Evolutionary conservation across 331 rosid genomes (phyloP).

Genomic region (Cucumis variabilis): DNA sequence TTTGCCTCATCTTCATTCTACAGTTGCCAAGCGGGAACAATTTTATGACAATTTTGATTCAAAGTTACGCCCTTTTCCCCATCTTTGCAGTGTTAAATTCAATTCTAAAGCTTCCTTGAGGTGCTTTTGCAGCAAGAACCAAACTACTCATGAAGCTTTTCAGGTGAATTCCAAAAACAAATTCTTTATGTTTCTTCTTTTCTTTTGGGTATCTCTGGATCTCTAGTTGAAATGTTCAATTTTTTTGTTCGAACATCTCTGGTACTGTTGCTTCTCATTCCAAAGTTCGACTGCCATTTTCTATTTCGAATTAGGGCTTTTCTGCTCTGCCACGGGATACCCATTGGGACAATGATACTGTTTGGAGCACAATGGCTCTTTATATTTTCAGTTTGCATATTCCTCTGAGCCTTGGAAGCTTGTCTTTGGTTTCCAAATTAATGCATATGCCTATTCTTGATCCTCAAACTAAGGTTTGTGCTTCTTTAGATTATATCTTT

Average conservation of each 20-base stretch:
- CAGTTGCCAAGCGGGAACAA: neutral
- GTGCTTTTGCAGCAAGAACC: slow-evolving; percentile 49
- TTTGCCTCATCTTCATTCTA: slow-evolving; percentile 30
- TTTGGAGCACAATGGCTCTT: slow-evolving; percentile 73
- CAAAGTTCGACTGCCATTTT: neutral
- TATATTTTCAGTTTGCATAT: slow-evolving; percentile 77
- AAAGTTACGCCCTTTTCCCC: slow-evolving; percentile 19
- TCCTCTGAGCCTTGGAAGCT: slow-evolving; percentile 87
- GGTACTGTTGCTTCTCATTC: neutral
- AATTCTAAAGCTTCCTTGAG: slow-evolving; percentile 37
- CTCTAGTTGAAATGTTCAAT: neutral
- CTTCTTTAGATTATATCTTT: neutral
- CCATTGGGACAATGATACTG: slow-evolving; percentile 64
- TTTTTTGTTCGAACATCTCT: neutral
- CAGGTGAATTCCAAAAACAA: slow-evolving; percentile 37
- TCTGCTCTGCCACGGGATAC: slow-evolving; percentile 54
- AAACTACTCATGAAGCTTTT: slow-evolving; percentile 43
- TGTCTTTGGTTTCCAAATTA: slow-evolving; percentile 57
- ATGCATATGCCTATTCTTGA: slow-evolving; percentile 53
- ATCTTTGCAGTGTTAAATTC: slow-evolving; percentile 29
- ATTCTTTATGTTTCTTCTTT: neutral
- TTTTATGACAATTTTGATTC: slow-evolving; percentile 21
- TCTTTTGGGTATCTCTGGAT: neutral
- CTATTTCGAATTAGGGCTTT: slow-evolving; percentile 50
- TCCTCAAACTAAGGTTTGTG: slow-evolving; percentile 65